Evolutionary conservation across 495 filamentous ascomycete genomes (phyloP).

Genomic region (Neurospora discreta): DNA sequence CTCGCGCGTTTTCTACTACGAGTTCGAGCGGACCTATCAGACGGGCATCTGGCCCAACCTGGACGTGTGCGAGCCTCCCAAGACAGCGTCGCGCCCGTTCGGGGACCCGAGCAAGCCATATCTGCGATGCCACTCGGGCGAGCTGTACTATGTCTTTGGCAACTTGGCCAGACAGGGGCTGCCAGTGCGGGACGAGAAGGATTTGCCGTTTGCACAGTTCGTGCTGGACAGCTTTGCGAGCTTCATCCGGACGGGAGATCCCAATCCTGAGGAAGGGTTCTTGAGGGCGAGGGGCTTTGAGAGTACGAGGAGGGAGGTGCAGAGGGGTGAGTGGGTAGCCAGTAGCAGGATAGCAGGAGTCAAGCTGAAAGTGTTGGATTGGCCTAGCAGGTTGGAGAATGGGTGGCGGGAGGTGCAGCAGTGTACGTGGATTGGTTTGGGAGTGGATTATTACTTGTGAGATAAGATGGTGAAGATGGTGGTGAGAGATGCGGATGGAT

Average conservation of each 20-base stretch:
- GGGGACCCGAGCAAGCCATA: conserved; percentile 34
- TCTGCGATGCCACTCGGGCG: conserved; percentile 24
- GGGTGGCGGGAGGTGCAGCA: conserved; percentile 22
- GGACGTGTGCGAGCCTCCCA: conserved; percentile 35
- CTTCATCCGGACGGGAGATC: conserved; percentile 27
- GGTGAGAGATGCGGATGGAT: neutral
- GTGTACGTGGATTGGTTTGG: conserved; percentile 22
- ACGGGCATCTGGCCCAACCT: conserved; percentile 32
- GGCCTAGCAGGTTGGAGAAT: conserved; percentile 15
- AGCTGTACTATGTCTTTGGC: conserved; percentile 27
- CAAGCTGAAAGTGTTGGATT: conserved; percentile 25
- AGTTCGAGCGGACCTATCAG: conserved; percentile 45
- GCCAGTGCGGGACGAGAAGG: conserved; percentile 24
- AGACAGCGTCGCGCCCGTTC: conserved; percentile 19
- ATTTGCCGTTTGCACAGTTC: conserved; percentile 26
- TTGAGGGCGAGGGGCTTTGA: conserved; percentile 22
- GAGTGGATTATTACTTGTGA: conserved; percentile 19
- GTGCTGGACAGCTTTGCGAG: conserved; percentile 25
- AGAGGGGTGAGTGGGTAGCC: conserved; percentile 19
- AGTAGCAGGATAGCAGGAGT: conserved; percentile 4
- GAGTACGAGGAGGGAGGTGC: conserved; percentile 8
- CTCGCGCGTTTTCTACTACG: conserved; percentile 31
- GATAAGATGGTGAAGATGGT: neutral
- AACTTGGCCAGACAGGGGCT: conserved; percentile 27
- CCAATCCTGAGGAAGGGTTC: conserved; percentile 23